Evolutionary conservation across 2,329 filamentous ascomycete genomes (phyloP).

Genomic region (Ophiosphaerella korrae): DNA sequence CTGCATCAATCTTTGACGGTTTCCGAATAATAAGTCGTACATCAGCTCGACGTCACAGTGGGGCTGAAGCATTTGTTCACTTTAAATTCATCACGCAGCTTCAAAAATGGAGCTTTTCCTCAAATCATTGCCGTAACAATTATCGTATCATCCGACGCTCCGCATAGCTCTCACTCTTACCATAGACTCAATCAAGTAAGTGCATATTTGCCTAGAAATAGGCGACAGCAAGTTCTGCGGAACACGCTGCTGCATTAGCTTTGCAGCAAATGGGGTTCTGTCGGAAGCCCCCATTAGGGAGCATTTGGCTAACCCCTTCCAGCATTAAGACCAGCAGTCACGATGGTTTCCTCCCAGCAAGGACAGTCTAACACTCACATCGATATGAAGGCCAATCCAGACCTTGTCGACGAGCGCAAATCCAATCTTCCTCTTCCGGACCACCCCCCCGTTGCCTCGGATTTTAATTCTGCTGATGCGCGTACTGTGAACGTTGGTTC

Average conservation of each 20-base stretch:
- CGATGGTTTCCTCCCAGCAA: constrained; percentile 34
- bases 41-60: constrained; percentile 25
- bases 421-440: constrained; percentile 80
- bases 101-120: background rate
- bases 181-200: constrained; percentile 14
- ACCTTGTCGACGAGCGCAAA: constrained; percentile 70
- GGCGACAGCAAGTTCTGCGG: background rate
- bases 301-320: constrained; percentile 7
- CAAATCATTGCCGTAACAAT: constrained; percentile 4
- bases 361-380: constrained; percentile 23
- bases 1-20: constrained; percentile 11
- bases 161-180: background rate
- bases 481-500: constrained; percentile 73
- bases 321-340: constrained; percentile 7
- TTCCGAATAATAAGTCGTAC: constrained; percentile 3
- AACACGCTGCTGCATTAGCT: background rate
- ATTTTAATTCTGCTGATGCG: constrained; percentile 76
- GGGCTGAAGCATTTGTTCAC: constrained; percentile 8
- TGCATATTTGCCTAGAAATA: background rate
- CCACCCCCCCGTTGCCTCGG: constrained; percentile 73
- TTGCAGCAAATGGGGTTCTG: background rate
- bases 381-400: constrained; percentile 35
- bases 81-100: constrained; percentile 17
- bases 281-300: background rate
- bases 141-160: background rate